Evolutionary conservation across 2,329 filamentous ascomycete species (phyloP).

Genomic region (Triangularia verruculosa): DNA sequence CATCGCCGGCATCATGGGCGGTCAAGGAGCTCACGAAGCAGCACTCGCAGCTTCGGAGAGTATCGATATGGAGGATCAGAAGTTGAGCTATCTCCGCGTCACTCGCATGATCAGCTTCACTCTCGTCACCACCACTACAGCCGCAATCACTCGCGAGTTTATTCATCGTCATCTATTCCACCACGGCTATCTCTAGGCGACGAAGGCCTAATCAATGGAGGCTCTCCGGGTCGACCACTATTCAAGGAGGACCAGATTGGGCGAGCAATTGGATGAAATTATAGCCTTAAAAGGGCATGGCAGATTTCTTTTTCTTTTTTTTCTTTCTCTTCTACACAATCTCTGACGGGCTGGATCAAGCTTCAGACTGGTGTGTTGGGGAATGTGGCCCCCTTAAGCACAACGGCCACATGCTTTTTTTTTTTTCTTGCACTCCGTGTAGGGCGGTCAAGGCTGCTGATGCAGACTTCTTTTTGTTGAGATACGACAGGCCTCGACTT

Average conservation of each 20-base stretch:
- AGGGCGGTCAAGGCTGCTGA: not conserved
- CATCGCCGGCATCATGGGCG: slow-evolving; percentile 40
- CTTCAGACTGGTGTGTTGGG: not conserved
- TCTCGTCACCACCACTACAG: slow-evolving; percentile 11
- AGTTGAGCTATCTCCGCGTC: slow-evolving; percentile 35
- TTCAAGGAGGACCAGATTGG: slow-evolving; percentile 50
- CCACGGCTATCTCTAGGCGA: slow-evolving; percentile 47
- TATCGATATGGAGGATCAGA: slow-evolving; percentile 32
- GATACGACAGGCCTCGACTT: not conserved
- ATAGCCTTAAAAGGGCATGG: not conserved
- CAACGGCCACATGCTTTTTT: slow-evolving; percentile 1
- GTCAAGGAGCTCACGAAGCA: slow-evolving; percentile 48
- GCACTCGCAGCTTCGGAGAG: slow-evolving; percentile 42
- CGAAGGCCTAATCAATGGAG: slow-evolving; percentile 42
- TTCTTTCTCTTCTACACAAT: not conserved
- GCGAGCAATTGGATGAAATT: slow-evolving; percentile 49
- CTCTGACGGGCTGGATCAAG: not conserved
- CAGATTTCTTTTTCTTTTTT: not conserved
- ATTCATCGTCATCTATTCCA: slow-evolving; percentile 44
- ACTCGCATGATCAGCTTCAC: slow-evolving; percentile 33
- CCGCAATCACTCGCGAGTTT: slow-evolving; percentile 39
- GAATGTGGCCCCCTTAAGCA: not conserved
- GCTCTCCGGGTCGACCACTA: slow-evolving; percentile 47
- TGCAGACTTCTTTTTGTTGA: not conserved
- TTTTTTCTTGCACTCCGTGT: slow-evolving; percentile 3